A percentile compares a stretch with the other conserved stretches of the same genome.
Conservation (phyloP, 176 grass and related monocot species). For the Cenchrus americanus region DNA sequence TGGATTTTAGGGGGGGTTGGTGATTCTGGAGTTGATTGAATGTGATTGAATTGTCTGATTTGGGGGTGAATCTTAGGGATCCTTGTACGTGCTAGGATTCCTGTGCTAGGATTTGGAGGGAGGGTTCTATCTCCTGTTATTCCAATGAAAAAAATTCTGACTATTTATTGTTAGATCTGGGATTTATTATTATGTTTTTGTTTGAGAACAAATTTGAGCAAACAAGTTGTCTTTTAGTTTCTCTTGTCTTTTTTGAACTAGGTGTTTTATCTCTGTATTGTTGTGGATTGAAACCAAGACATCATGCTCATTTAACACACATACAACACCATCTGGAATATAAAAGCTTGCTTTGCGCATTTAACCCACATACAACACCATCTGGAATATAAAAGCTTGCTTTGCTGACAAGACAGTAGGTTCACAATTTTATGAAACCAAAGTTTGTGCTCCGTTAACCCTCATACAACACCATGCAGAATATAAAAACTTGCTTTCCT, state of each 20-base stretch:
- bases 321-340: too few relatives aligned
- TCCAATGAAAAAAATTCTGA: neutral
- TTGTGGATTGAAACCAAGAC: neutral
- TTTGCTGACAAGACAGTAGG: neutral
- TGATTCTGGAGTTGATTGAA: neutral
- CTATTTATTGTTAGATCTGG: constrained; percentile 7
- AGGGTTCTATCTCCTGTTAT: neutral
- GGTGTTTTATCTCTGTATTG: neutral
- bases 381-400: neutral
- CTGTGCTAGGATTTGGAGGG: neutral
- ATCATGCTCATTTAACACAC: neutral
- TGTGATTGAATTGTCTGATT: neutral
- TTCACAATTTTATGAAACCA: neutral
- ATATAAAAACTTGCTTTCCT: too few relatives aligned
- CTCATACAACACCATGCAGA: too few relatives aligned
- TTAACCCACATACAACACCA: neutral
- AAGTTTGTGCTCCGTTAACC: too few relatives aligned
- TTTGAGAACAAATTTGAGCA: neutral
- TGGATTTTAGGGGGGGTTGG: neutral
- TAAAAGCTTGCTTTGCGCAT: too few relatives aligned
- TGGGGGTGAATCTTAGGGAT: neutral
- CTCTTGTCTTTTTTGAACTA: constrained; percentile 1
- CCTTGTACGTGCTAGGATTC: neutral
- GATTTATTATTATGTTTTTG: neutral
- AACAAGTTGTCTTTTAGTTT: neutral